Conservation (phyloP, 192 early-diverging fungal species). For the Coemansia sp. region DNA sequence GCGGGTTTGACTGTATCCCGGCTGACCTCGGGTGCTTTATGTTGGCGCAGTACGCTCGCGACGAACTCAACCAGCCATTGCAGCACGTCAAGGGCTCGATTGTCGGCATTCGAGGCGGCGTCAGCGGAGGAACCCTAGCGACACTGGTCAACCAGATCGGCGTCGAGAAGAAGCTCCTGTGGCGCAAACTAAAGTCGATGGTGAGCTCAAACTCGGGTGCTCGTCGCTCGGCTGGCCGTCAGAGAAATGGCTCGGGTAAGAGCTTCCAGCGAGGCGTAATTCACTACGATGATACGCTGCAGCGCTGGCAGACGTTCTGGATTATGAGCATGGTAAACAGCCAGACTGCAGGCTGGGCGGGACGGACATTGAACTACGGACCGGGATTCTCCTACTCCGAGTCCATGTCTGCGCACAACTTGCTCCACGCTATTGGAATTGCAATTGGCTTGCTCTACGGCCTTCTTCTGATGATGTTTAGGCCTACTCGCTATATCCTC, state of each 20-base stretch:
- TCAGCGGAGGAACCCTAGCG: slow-evolving; percentile 69
- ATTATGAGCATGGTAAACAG: slow-evolving; percentile 45
- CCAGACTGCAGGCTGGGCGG: slow-evolving; percentile 24
- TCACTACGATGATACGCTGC: slow-evolving; percentile 41
- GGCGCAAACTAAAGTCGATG: not conserved
- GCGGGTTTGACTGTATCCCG: slow-evolving; percentile 91
- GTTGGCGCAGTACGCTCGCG: slow-evolving; percentile 59
- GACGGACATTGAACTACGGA: slow-evolving; percentile 51
- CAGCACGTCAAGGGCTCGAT: slow-evolving; percentile 66
- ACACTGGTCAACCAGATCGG: slow-evolving; percentile 31
- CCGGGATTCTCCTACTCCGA: slow-evolving; percentile 62
- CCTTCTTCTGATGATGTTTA: slow-evolving; percentile 37
- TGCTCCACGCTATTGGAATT: slow-evolving; percentile 50
- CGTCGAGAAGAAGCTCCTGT: slow-evolving; percentile 1
- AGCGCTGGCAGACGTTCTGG: slow-evolving; percentile 54
- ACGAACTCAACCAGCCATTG: slow-evolving; percentile 52
- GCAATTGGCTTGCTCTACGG: slow-evolving; percentile 42
- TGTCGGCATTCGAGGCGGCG: slow-evolving; percentile 53
- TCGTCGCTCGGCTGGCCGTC: not conserved
- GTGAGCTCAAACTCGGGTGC: not conserved
- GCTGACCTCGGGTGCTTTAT: slow-evolving; percentile 81
- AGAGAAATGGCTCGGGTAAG: not conserved
- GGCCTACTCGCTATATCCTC: slow-evolving; percentile 51
- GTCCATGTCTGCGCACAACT: slow-evolving; percentile 53
- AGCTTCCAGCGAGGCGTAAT: slow-evolving; percentile 22